Evolutionary conservation across 2,329 filamentous ascomycete species (phyloP).

Genomic region (Cordyceps militaris): DNA sequence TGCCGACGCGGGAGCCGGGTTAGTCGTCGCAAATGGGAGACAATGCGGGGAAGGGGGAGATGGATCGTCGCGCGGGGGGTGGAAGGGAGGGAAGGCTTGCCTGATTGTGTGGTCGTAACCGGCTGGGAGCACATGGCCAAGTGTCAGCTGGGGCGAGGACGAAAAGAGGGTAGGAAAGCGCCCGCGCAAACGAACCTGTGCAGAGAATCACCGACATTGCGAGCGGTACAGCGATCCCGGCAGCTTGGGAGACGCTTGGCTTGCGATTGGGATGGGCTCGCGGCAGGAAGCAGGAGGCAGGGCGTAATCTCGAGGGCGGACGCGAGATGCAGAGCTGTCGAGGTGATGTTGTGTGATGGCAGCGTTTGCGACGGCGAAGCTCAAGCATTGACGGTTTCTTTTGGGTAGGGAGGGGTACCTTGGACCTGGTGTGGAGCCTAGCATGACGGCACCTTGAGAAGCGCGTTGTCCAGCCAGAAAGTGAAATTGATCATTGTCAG

Average conservation of each 20-base stretch:
- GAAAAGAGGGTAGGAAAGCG: constrained; percentile 16
- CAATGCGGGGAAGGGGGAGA: background rate
- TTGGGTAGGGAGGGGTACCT: background rate
- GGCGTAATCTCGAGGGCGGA: background rate
- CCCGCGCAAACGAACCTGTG: constrained; percentile 41
- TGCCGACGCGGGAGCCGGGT: constrained; percentile 28
- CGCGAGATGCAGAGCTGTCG: background rate
- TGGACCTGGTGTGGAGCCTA: background rate
- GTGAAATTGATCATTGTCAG: too few relatives aligned
- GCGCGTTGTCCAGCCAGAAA: too few relatives aligned
- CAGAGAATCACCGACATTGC: constrained; percentile 57
- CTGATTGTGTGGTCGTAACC: constrained; percentile 59
- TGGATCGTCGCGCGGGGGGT: background rate
- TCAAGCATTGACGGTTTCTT: background rate
- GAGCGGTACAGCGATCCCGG: constrained; percentile 2
- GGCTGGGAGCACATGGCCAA: constrained; percentile 30
- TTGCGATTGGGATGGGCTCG: background rate
- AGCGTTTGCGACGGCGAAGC: constrained; percentile 1
- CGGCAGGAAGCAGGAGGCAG: background rate
- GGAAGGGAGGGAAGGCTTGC: constrained; percentile 17
- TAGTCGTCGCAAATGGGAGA: background rate
- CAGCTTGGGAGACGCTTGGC: background rate
- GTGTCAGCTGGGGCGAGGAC: background rate
- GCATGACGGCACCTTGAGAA: background rate
- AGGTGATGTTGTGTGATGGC: background rate